Conservation (phyloP, 225 moss, liverwort and hornwort species). For the Pseudoscleropodium purum region DNA sequence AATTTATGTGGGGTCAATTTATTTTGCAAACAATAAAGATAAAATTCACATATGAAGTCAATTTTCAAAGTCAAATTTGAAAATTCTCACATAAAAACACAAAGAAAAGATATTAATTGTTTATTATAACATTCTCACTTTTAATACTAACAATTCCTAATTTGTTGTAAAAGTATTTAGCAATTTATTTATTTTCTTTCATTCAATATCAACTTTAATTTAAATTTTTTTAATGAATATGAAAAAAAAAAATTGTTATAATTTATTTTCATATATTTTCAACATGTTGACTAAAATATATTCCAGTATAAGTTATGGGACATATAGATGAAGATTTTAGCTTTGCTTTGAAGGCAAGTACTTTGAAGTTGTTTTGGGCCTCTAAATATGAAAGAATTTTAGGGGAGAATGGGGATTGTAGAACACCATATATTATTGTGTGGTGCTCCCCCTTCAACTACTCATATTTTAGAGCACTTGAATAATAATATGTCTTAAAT, state of each 20-base stretch:
- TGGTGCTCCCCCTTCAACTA: background rate
- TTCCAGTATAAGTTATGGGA: background rate
- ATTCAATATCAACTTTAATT: background rate
- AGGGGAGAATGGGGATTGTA: accelerated
- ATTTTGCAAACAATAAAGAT: accelerated
- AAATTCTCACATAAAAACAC: background rate
- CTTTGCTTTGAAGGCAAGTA: background rate
- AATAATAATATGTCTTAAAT: background rate
- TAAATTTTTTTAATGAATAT: too few relatives aligned
- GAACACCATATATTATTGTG: accelerated
- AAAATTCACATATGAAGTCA: too few relatives aligned
- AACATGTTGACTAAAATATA: background rate
- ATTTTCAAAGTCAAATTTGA: background rate
- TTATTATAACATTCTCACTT: background rate
- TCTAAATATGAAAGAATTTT: background rate
- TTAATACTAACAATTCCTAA: background rate
- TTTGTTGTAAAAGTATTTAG: background rate
- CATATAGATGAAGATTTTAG: background rate
- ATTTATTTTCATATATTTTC: too few relatives aligned
- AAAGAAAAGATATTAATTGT: too few relatives aligned
- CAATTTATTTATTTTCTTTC: background rate
- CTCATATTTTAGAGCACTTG: accelerated
- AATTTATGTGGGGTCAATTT: background rate
- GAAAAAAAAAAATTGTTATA: too few relatives aligned
- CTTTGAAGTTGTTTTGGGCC: background rate